phyloP scores from a whole-genome alignment of 768 basidiomycete species.

The Lentinula aciculospora region DNA sequence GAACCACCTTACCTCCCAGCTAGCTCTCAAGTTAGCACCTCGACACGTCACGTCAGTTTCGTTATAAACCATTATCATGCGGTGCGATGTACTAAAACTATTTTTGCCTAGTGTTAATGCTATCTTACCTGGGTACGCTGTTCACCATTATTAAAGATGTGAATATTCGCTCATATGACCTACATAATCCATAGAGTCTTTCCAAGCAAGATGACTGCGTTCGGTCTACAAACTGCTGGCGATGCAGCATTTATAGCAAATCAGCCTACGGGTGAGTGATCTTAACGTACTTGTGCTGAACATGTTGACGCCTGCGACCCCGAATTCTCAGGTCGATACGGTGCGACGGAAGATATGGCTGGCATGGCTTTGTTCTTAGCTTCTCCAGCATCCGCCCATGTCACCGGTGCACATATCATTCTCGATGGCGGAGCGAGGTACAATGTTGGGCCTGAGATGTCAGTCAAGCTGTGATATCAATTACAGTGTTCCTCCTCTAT shows the following conservation, averaged over 20 bases:
- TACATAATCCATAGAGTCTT: conserved; percentile 43
- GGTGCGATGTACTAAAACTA: not conserved
- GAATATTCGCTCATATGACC: conserved; percentile 1
- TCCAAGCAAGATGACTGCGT: conserved; percentile 84
- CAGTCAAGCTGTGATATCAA: not conserved
- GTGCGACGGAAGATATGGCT: conserved; percentile 61
- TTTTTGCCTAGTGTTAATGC: conserved; percentile 63
- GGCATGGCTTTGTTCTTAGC: conserved; percentile 66
- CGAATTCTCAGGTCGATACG: conserved; percentile 50
- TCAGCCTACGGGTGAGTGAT: conserved; percentile 58
- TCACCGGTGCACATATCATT: conserved; percentile 68
- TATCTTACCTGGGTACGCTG: conserved; percentile 66
- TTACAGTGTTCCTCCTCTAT: not conserved
- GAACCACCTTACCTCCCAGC: conserved; percentile 71
- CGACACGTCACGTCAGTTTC: conserved; percentile 60
- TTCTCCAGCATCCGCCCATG: conserved; percentile 66
- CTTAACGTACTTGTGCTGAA: not conserved
- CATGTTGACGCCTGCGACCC: conserved; percentile 1
- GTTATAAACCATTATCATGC: conserved; percentile 9
- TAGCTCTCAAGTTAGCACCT: conserved; percentile 61
- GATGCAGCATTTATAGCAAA: conserved; percentile 41
- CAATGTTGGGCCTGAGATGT: not conserved
- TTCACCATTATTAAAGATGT: not conserved
- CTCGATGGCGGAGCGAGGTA: conserved; percentile 62
- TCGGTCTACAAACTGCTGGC: conserved; percentile 50